Evolutionary conservation across 805 yeast species (phyloP).

Genomic region (Blastobotrys peoriensis): DNA sequence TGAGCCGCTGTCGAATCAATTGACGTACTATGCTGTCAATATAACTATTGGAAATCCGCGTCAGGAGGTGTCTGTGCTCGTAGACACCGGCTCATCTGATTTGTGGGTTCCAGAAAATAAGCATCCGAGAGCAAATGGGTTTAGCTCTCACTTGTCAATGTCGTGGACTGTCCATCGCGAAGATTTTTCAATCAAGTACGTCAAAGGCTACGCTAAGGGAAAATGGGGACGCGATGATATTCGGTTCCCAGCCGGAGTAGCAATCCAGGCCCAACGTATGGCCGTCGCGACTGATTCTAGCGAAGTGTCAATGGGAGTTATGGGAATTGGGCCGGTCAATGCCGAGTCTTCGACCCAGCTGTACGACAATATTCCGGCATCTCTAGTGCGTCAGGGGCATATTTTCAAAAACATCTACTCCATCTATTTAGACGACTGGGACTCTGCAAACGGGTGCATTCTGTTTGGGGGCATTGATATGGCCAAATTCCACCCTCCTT

Average conservation of each 20-base stretch:
- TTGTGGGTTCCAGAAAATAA: constrained; percentile 42
- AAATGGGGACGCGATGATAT: constrained; percentile 43
- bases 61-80: constrained; percentile 46
- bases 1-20: constrained; percentile 22
- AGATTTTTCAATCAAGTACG: constrained; percentile 27
- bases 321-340: constrained; percentile 21
- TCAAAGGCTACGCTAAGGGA: constrained; percentile 49
- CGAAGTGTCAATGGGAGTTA: constrained; percentile 22
- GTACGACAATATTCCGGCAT: constrained; percentile 59
- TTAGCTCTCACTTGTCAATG: constrained; percentile 8
- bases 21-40: constrained; percentile 30
- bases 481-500: constrained; percentile 35
- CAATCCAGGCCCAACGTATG: constrained; percentile 46
- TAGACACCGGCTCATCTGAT: constrained; percentile 70
- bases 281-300: constrained; percentile 70
- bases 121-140: constrained; percentile 18
- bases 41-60: constrained; percentile 48
- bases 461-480: constrained; percentile 71
- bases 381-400: constrained; percentile 50
- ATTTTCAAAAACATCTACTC: constrained; percentile 56
- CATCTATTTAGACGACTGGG: constrained; percentile 45
- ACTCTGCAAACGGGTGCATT: constrained; percentile 42
- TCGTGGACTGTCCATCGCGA: constrained; percentile 13
- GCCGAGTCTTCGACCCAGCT: constrained; percentile 17
- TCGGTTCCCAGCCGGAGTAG: constrained; percentile 44